These are phyloP conservation scores for Alternaria consortialis DNA, from an alignment of 2,329 filamentous ascomycete species.

Conservation along the genomic window DNA sequence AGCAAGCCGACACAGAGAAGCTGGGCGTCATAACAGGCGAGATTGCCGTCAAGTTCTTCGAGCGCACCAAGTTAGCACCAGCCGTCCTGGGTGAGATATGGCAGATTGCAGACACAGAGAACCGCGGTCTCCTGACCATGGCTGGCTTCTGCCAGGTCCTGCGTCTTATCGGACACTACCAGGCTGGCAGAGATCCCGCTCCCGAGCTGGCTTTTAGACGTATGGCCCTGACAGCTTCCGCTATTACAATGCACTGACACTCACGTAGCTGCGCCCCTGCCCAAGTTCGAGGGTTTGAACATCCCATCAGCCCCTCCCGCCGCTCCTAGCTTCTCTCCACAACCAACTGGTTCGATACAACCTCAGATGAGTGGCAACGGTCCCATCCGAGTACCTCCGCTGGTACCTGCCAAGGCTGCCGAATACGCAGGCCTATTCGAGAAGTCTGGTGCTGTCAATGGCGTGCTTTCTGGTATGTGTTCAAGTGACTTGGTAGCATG, in stretches of 20 bases:
- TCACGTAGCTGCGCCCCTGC: constrained; percentile 75
- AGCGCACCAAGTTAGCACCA: constrained; percentile 89
- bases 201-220: constrained; percentile 82
- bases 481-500: too few species aligned
- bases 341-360: constrained; percentile 47
- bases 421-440: constrained; percentile 94
- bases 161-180: constrained; percentile 93
- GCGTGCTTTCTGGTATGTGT: constrained; percentile 71
- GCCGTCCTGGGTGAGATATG: constrained; percentile 94
- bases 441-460: constrained; percentile 80
- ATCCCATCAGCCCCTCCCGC: constrained; percentile 60
- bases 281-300: constrained; percentile 84
- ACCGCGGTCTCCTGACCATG: constrained; percentile 90
- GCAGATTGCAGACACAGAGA: constrained; percentile 98
- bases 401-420: constrained; percentile 86
- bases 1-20: constrained; percentile 88
- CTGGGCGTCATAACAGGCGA: constrained; percentile 96
- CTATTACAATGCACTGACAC: constrained; percentile 26
- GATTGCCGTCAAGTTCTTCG: constrained; percentile 95
- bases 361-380: constrained; percentile 57
- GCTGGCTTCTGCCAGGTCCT: constrained; percentile 93
- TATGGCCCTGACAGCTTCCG: constrained; percentile 41
- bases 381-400: constrained; percentile 84
- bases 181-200: constrained; percentile 83
- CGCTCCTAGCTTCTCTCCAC: constrained; percentile 56